A percentile compares a stretch with the other conserved stretches of the same genome.
Conservation (phyloP, 495 filamentous ascomycete species). For the Trichocladium antarcticum region DNA sequence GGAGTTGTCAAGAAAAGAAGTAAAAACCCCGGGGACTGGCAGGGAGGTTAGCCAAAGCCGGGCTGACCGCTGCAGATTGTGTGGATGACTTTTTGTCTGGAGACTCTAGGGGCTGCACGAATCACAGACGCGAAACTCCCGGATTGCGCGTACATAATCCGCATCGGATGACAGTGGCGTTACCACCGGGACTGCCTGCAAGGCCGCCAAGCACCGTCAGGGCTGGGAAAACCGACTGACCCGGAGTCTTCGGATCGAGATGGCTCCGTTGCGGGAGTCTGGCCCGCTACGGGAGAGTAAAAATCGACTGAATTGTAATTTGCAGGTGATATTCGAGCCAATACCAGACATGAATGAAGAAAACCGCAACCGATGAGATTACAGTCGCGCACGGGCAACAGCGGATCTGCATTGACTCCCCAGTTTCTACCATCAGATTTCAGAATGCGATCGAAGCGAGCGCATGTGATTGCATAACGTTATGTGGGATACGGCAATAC, state of each 20-base stretch:
- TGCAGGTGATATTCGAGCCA: no score
- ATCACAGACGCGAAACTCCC: conserved; percentile 8
- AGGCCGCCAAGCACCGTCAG: conserved; percentile 3
- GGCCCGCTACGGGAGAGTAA: no score
- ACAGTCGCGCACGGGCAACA: no score
- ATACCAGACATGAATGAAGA: no score
- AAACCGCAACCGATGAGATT: no score
- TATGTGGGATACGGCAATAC: not conserved
- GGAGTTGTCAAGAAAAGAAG: not conserved
- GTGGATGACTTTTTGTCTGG: conserved; percentile 3
- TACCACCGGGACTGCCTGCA: not conserved
- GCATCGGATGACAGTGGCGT: conserved; percentile 18
- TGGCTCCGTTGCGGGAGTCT: not conserved
- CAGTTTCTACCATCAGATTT: no score
- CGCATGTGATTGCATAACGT: not conserved
- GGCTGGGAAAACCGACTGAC: no score
- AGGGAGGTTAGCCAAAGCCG: not conserved
- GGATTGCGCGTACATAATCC: not conserved
- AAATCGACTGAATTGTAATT: no score
- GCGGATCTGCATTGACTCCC: no score
- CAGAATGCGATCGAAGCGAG: not conserved
- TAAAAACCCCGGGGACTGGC: not conserved
- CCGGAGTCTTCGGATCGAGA: not conserved
- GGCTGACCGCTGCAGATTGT: conserved; percentile 3
- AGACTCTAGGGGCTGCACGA: conserved; percentile 6